Evolutionary conservation across 2,329 filamentous ascomycete species (phyloP).

Genomic region (Zymoseptoria ardabiliae): DNA sequence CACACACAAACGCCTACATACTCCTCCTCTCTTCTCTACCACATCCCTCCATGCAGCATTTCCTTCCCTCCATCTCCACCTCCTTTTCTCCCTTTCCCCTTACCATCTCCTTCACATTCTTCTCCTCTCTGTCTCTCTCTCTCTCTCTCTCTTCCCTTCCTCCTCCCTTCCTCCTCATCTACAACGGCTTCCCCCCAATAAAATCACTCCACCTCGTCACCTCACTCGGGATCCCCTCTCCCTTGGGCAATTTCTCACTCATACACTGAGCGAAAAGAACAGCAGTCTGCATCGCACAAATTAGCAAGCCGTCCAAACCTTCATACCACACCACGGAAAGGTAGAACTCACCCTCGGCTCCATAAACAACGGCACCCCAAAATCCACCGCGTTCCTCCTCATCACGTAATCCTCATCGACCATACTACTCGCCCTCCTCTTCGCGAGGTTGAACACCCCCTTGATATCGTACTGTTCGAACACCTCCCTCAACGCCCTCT

Average conservation of each 20-base stretch:
- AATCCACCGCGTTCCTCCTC: constrained; percentile 91
- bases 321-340: not conserved
- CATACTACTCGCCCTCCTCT: constrained; percentile 72
- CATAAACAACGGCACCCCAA: constrained; percentile 96
- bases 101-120: no score
- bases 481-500: constrained; percentile 86
- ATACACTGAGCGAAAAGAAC: constrained; percentile 95
- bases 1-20: no score
- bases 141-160: no score
- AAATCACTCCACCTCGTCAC: constrained; percentile 95
- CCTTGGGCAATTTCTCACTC: constrained; percentile 86
- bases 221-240: constrained; percentile 81
- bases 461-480: constrained; percentile 96
- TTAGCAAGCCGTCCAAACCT: no score
- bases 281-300: constrained; percentile 59
- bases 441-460: constrained; percentile 90
- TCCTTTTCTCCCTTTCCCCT: no score
- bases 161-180: not conserved
- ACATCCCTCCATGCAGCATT: no score
- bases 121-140: no score
- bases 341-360: constrained; percentile 73
- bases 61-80: no score
- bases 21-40: no score
- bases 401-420: constrained; percentile 96
- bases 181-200: constrained; percentile 76